Conservation (phyloP, 140 eudicot genomes). For the Stevia rebaudiana region DNA sequence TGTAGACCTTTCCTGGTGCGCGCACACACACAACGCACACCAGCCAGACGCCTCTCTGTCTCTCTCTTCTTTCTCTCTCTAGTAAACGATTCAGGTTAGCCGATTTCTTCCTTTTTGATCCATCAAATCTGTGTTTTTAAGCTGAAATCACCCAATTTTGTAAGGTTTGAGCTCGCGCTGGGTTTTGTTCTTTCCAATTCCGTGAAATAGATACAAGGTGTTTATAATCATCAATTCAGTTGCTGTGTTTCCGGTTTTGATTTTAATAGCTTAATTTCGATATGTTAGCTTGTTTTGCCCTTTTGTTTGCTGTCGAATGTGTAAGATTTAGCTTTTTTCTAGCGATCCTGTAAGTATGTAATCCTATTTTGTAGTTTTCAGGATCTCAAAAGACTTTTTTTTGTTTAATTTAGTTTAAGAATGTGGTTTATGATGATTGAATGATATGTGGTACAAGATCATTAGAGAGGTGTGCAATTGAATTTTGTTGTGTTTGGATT, state of each 20-base stretch:
- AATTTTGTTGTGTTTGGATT: not conserved
- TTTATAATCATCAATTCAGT: slow-evolving; percentile 9
- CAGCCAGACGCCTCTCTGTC: slow-evolving; percentile 27
- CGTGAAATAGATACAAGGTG: not conserved
- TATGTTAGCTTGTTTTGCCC: slow-evolving; percentile 6
- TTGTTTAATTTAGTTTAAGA: not conserved
- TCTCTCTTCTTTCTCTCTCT: slow-evolving; percentile 38
- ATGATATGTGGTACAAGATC: not conserved
- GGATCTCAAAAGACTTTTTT: not conserved
- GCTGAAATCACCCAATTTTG: slow-evolving; percentile 18
- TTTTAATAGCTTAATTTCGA: slow-evolving; percentile 6
- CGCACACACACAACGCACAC: slow-evolving; percentile 29
- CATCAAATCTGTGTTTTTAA: slow-evolving; percentile 13
- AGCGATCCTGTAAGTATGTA: not conserved
- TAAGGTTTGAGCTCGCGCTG: not conserved
- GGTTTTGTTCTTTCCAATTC: slow-evolving; percentile 2
- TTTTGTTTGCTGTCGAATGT: not conserved
- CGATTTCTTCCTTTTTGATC: slow-evolving; percentile 19
- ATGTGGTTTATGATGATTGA: not conserved
- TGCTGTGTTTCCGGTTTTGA: not conserved
- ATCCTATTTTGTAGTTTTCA: not conserved
- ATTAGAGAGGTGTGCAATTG: not conserved
- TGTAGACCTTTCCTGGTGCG: slow-evolving; percentile 33
- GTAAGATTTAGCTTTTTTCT: slow-evolving; percentile 2
- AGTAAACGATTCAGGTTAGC: slow-evolving; percentile 27